Conservation (phyloP, 2,329 filamentous ascomycete genomes). For the Fusarium tupiense region DNA sequence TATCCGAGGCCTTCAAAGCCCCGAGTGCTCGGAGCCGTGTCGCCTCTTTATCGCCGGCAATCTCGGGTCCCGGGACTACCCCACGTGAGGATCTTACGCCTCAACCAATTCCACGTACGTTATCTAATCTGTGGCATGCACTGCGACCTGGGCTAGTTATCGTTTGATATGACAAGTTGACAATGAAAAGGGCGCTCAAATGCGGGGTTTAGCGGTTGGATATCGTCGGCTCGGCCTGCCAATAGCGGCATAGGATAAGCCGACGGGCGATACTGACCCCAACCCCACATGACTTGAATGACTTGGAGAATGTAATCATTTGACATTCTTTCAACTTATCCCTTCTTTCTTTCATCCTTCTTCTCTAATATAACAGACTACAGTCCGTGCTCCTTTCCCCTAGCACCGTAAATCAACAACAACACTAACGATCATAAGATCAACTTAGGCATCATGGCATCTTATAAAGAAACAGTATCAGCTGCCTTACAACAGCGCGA, state of each 20-base stretch:
- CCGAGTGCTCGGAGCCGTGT: background rate
- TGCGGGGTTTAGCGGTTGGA: constrained; percentile 25
- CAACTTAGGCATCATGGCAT: background rate
- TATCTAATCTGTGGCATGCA: background rate
- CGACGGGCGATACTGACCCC: constrained; percentile 5
- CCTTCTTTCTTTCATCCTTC: background rate
- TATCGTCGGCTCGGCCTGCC: constrained; percentile 25
- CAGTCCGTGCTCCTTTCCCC: background rate
- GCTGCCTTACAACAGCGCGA: constrained; percentile 27
- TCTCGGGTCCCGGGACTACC: background rate
- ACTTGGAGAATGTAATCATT: constrained; percentile 1
- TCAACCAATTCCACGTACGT: background rate
- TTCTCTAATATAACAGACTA: background rate
- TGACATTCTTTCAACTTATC: background rate
- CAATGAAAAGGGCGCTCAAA: constrained; percentile 14
- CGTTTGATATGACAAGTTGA: constrained; percentile 11
- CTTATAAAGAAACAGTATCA: constrained; percentile 23
- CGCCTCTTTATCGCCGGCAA: background rate
- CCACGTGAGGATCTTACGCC: background rate
- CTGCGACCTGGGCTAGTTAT: background rate
- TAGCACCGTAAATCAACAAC: background rate
- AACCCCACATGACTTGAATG: constrained; percentile 12
- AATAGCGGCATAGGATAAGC: constrained; percentile 13
- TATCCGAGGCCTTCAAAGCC: background rate
- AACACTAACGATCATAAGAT: background rate